Percentiles rank a stretch among this genome's conserved stretches.
Conservation (phyloP, 2,329 filamentous ascomycete genomes). For the Scedosporium boydii region DNA sequence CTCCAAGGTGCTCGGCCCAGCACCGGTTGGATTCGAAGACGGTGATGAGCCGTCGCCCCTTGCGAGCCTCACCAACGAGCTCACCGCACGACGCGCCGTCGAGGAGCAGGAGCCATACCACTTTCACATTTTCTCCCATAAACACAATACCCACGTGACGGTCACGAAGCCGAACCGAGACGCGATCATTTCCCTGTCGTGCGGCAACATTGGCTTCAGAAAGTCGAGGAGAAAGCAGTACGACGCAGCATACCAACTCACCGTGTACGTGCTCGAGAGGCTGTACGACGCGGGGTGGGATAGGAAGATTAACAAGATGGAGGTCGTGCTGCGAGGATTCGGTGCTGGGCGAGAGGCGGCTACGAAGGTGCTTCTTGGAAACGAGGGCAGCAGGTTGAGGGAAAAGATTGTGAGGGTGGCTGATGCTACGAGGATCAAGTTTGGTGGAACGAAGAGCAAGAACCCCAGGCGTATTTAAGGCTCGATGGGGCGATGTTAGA, state of each 20-base stretch:
- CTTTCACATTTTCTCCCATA: constrained; percentile 76
- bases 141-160: constrained; percentile 94
- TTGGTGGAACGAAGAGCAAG: constrained; percentile 83
- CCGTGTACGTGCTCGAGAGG: constrained; percentile 71
- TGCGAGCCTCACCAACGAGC: constrained; percentile 2
- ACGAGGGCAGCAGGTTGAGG: constrained; percentile 69
- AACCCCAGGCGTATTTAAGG: constrained; percentile 63
- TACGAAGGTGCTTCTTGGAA: constrained; percentile 78
- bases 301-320: constrained; percentile 64
- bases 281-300: constrained; percentile 76
- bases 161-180: constrained; percentile 74
- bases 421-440: constrained; percentile 85
- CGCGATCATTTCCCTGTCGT: constrained; percentile 68
- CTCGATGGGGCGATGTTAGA: neutral
- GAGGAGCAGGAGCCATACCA: constrained; percentile 59
- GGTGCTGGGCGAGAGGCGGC: constrained; percentile 81
- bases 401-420: constrained; percentile 69
- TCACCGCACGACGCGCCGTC: constrained; percentile 14
- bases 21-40: constrained; percentile 3
- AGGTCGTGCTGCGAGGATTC: constrained; percentile 78
- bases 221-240: constrained; percentile 74
- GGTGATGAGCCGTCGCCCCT: constrained; percentile 1
- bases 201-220: constrained; percentile 85
- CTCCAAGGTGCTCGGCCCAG: constrained; percentile 12
- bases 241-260: constrained; percentile 86